Conservation (phyloP, 495 filamentous ascomycete species). For the Hypoxylon fuscum region DNA sequence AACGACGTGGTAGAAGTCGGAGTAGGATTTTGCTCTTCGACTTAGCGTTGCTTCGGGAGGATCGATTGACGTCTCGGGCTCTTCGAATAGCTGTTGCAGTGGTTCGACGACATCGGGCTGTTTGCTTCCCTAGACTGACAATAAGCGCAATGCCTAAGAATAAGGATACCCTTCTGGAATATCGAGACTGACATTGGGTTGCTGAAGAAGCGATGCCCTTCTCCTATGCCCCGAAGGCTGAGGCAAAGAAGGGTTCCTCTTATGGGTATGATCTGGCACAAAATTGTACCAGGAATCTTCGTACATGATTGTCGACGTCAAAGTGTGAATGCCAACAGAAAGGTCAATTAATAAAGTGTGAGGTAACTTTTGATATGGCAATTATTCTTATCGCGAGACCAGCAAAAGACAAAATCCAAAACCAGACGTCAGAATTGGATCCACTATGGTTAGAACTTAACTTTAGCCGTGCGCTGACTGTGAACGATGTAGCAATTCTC, state of each 20-base stretch:
- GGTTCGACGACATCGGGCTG: slow-evolving; percentile 50
- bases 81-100: slow-evolving; percentile 61
- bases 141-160: slow-evolving; percentile 27
- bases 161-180: not conserved
- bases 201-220: slow-evolving; percentile 71
- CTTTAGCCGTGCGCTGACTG: no score
- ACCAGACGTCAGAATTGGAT: no score
- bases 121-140: slow-evolving; percentile 46
- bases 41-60: slow-evolving; percentile 70
- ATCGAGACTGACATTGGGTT: slow-evolving; percentile 67
- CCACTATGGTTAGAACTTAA: no score
- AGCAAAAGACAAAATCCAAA: no score
- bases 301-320: slow-evolving; percentile 63
- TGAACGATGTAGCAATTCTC: no score
- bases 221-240: slow-evolving; percentile 62
- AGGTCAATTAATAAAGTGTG: no score
- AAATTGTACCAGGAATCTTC: slow-evolving; percentile 80
- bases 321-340: no score
- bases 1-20: slow-evolving; percentile 74
- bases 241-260: slow-evolving; percentile 49
- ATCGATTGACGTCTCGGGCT: slow-evolving; percentile 55
- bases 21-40: slow-evolving; percentile 77
- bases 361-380: no score
- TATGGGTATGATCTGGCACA: slow-evolving; percentile 62
- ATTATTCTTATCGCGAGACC: no score